Evolutionary conservation across 768 basidiomycete species (phyloP), one percentile per base, ranked within the genome.

Genomic region (Daedaleopsis nitida): DNA sequence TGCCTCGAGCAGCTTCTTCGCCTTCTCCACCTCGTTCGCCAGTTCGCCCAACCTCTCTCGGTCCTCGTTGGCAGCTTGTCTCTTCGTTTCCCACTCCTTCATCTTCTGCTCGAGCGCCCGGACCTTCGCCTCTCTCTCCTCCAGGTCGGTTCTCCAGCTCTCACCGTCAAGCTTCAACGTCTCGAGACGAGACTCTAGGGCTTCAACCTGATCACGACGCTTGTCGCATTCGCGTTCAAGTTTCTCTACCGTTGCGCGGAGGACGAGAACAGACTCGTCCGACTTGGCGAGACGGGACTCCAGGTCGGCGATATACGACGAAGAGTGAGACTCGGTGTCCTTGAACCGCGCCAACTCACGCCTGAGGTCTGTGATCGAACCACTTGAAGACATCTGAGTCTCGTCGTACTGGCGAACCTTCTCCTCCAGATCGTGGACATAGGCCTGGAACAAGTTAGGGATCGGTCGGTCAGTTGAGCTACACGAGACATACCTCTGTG

Each of bases 381-480:
- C 89, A 65, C 83, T 88, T 19, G 92, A 91, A 11, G 83, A 81
- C 39, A 91, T 73, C 16, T 87, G 88, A 2, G 85, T 85, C 68
- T 98, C 96, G 66, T 94, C 87, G 69, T 88, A 91, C 5, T 81
- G 75, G 76, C 90, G 94, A 71, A 99, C 86, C 76, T 92, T 94
- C 71, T 91, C 87, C 74, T 99, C 96, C 35, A 98, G 80, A 71
- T 98, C 96, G 32, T 86, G 91, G 47, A 98, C 87, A 72, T 98
- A 98, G 1, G 90, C 90, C 94, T 96, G 19, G 11, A 10, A 70
- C 64, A n/a, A 19, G 14, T 43, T 68, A 42, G 39, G 60, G 65
- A 73, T 52, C 39, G 21, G 53, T 32, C 17, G 27, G 47, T 42
- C 53, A 52, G 44, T 13, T 57, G 34, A 48, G 59, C 27, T 32